Percentiles rank a stretch among this genome's conserved stretches.
These are phyloP conservation scores for Naganishia onofrii DNA, from an alignment of 768 basidiomycete species.

Conservation along the genomic window DNA sequence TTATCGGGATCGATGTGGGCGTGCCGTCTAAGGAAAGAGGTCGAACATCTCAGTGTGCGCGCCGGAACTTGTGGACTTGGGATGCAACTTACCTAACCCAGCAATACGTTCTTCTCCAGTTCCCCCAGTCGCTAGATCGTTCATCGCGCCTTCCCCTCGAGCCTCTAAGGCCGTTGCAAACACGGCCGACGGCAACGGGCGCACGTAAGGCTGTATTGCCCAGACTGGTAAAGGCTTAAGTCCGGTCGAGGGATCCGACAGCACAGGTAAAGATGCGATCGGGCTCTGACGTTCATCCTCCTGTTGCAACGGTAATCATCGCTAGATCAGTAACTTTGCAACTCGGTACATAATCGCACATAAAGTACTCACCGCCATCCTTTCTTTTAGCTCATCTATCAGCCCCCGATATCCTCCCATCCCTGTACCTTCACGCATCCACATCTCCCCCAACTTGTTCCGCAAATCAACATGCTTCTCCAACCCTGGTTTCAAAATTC, in stretches of 20 bases:
- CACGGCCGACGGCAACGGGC: constrained; percentile 50
- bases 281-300: constrained; percentile 28
- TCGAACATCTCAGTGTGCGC: neutral
- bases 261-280: constrained; percentile 52
- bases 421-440: constrained; percentile 32
- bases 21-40: constrained; percentile 13
- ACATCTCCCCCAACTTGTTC: constrained; percentile 62
- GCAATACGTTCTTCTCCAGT: constrained; percentile 34
- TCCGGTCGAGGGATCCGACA: constrained; percentile 60
- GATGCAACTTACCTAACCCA: constrained; percentile 21
- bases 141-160: constrained; percentile 3
- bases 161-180: constrained; percentile 1
- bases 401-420: constrained; percentile 59
- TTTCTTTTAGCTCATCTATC: constrained; percentile 61
- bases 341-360: constrained; percentile 21
- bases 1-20: neutral
- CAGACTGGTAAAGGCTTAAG: constrained; percentile 64
- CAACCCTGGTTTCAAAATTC: constrained; percentile 78
- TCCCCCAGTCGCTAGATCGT: constrained; percentile 19
- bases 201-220: constrained; percentile 70
- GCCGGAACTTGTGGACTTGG: neutral
- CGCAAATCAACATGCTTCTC: constrained; percentile 66
- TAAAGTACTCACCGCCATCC: constrained; percentile 59
- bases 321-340: constrained; percentile 16
- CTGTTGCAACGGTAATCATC: constrained; percentile 7